Percentiles rank a stretch among this genome's conserved stretches.
phyloP scores from a whole-genome alignment of 1,284 basidiomycete species.

The Pseudomicrostroma phylloplanum region DNA sequence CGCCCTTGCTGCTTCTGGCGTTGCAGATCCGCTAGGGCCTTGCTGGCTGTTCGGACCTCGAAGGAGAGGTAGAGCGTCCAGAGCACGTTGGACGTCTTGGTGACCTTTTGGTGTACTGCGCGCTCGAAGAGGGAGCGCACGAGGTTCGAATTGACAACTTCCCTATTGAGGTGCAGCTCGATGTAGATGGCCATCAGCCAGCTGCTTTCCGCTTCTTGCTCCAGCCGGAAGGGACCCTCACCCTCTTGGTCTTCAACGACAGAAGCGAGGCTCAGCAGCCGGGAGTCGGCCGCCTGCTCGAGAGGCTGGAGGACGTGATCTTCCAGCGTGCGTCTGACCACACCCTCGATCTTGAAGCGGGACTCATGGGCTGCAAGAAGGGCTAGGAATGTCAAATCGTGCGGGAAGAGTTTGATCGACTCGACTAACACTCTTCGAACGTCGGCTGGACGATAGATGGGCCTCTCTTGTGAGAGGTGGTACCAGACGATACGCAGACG shows the following conservation, averaged over 20 bases:
- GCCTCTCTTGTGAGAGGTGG: neutral
- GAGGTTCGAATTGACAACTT: neutral
- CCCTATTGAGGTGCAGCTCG: neutral
- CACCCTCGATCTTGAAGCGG: slow-evolving; percentile 5
- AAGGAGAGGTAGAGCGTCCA: slow-evolving; percentile 7
- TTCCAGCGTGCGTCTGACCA: neutral
- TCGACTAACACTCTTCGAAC: neutral
- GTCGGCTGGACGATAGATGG: neutral
- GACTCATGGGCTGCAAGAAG: neutral
- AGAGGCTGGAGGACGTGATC: neutral
- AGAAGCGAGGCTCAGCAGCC: neutral
- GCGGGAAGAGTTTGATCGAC: neutral
- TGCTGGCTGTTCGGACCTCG: neutral
- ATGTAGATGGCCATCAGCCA: slow-evolving; percentile 4
- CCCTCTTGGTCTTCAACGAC: neutral
- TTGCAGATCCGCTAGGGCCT: too few relatives aligned
- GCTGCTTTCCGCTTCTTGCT: neutral
- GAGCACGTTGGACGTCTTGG: neutral
- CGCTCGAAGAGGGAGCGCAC: slow-evolving; percentile 2
- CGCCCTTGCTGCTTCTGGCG: too few relatives aligned
- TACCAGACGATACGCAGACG: neutral
- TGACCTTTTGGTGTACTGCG: neutral
- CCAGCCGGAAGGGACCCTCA: neutral
- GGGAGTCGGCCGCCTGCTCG: neutral
- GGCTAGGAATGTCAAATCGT: neutral